A percentile compares a stretch with the other conserved stretches of the same genome.
Conservation (phyloP, 257 asterid species). For the Nicotiana paniculata region DNA sequence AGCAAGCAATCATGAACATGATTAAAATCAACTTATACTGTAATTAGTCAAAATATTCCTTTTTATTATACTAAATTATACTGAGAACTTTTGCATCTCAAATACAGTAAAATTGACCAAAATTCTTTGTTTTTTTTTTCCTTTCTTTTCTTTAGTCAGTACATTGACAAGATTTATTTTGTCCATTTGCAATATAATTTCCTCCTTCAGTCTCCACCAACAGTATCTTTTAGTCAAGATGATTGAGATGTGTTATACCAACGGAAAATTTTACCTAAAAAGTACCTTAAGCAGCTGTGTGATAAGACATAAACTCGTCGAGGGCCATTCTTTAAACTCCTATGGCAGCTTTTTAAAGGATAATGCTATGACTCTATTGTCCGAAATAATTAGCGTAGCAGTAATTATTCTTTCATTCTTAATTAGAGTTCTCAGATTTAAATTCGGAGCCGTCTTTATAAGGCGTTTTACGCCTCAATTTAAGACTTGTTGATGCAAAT, state of each 20-base stretch:
- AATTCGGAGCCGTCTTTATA: no score
- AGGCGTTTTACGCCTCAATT: no score
- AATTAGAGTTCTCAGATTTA: no score
- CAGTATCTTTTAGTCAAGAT: constrained; percentile 5
- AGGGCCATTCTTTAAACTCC: constrained; percentile 23
- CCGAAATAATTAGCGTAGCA: not conserved
- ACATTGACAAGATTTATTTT: constrained; percentile 10
- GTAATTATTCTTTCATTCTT: no score
- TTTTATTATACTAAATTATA: not conserved
- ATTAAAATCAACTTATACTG: not conserved
- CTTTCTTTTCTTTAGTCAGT: not conserved
- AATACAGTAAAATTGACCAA: constrained; percentile 7
- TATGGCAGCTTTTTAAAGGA: not conserved
- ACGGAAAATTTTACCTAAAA: not conserved
- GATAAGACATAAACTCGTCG: constrained; percentile 23
- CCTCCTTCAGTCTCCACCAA: not conserved
- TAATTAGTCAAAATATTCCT: constrained; percentile 8
- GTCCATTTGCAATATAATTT: constrained; percentile 7
- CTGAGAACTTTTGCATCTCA: not conserved
- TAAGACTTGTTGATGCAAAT: no score
- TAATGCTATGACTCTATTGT: not conserved
- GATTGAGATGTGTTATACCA: not conserved
- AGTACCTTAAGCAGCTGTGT: constrained; percentile 5
- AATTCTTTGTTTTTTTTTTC: not conserved
- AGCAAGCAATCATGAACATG: constrained; percentile 1